A percentile compares a stretch with the other conserved stretches of the same genome.
Evolutionary conservation across 1,139 yeast species (phyloP).

Genomic region (Kodamaea sp.): DNA sequence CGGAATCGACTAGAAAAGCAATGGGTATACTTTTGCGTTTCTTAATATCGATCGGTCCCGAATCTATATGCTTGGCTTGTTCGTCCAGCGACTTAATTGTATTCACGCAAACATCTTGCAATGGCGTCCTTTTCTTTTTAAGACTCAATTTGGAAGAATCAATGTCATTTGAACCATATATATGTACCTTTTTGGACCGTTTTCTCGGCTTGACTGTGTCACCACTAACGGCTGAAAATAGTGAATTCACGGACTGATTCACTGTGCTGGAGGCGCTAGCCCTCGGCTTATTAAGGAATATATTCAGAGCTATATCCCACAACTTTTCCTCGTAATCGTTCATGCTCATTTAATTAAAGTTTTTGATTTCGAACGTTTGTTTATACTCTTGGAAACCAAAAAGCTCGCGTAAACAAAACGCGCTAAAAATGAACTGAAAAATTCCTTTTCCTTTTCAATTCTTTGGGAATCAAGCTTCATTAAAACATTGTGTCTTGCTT

Average conservation of each 20-base stretch:
- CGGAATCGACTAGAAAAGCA: slow-evolving; percentile 3
- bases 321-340: slow-evolving; percentile 1
- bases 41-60: neutral
- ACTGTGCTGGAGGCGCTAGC: slow-evolving; percentile 1
- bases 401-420: too few species aligned
- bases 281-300: slow-evolving; percentile 4
- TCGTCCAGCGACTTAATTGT: neutral
- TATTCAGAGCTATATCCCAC: slow-evolving; percentile 3
- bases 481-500: too few species aligned
- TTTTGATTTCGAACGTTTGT: too few species aligned
- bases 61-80: neutral
- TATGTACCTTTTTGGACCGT: slow-evolving; percentile 7
- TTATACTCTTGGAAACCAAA: too few species aligned
- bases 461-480: too few species aligned
- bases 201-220: slow-evolving; percentile 4
- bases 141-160: too few species aligned
- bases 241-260: slow-evolving; percentile 2
- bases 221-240: slow-evolving; percentile 3
- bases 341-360: slow-evolving; percentile 3
- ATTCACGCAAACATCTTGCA: neutral
- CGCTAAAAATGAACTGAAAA: too few species aligned
- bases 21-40: slow-evolving; percentile 3
- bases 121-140: neutral
- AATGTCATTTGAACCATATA: slow-evolving; percentile 2
- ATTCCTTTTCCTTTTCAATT: too few species aligned